Evolutionary conservation across 495 filamentous ascomycete genomes (phyloP).

Genomic region (Letharia lupina): DNA sequence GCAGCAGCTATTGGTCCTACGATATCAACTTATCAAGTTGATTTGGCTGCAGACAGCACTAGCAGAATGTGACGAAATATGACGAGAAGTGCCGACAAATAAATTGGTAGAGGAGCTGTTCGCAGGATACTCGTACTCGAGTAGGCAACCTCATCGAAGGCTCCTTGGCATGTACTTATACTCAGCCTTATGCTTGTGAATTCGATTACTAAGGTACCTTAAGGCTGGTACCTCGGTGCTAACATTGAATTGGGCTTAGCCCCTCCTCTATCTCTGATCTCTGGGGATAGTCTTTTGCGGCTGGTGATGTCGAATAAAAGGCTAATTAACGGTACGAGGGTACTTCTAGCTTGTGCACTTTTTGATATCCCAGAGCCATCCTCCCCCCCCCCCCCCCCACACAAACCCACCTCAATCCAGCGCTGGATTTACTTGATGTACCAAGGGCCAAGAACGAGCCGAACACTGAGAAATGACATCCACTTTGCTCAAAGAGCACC

Average conservation of each 20-base stretch:
- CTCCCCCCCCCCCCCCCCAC: neutral
- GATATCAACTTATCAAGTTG: neutral
- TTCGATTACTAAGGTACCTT: too few species aligned
- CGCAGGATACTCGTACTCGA: neutral
- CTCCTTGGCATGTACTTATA: too few species aligned
- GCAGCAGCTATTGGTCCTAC: neutral
- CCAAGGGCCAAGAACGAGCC: neutral
- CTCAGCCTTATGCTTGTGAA: too few species aligned
- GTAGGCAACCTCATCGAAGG: neutral
- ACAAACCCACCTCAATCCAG: too few species aligned
- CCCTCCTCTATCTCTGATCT: too few species aligned
- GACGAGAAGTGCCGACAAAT: neutral
- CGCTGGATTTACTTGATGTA: neutral
- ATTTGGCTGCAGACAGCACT: neutral
- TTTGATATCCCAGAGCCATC: neutral
- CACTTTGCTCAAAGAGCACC: neutral
- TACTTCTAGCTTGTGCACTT: too few species aligned
- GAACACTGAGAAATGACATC: too few species aligned
- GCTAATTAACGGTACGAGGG: too few species aligned
- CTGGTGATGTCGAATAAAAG: too few species aligned
- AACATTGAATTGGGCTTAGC: too few species aligned
- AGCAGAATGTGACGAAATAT: neutral
- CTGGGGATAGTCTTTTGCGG: too few species aligned
- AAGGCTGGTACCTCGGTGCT: too few species aligned
- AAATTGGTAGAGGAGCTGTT: neutral